These are phyloP conservation scores for Xylaria telfairii DNA, from an alignment of 495 filamentous ascomycete species.

Conservation along the genomic window DNA sequence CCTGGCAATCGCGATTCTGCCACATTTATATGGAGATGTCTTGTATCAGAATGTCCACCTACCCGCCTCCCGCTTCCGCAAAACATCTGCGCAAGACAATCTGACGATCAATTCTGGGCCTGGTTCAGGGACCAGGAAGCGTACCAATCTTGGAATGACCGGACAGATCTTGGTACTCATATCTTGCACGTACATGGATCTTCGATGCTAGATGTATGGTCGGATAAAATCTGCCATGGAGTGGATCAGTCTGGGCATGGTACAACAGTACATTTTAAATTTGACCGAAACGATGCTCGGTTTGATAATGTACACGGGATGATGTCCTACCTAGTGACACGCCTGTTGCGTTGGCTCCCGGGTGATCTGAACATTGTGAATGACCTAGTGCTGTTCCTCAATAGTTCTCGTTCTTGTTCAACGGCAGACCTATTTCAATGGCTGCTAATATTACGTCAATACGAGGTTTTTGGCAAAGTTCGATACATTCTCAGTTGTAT, in stretches of 20 bases:
- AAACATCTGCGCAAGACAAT: neutral
- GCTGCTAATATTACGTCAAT: neutral
- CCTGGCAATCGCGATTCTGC: neutral
- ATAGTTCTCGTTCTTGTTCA: neutral
- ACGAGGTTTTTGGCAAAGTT: neutral
- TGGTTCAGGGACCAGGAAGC: neutral
- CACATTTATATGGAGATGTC: neutral
- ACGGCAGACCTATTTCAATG: neutral
- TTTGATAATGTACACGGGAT: neutral
- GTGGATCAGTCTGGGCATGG: neutral
- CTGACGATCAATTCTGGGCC: neutral
- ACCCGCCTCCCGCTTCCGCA: neutral
- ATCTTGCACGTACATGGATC: neutral
- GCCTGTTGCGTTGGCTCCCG: neutral
- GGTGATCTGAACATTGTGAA: too few relatives aligned
- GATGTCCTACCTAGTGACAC: neutral
- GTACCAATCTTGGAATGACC: neutral
- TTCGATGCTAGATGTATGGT: neutral
- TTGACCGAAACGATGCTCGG: neutral
- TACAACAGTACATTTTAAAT: neutral
- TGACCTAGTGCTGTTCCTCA: neutral
- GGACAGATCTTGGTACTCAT: neutral
- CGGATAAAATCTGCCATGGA: neutral
- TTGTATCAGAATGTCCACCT: neutral
- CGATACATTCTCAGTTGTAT: neutral